Evolutionary conservation across 441 rosid species (phyloP), one percentile per base, ranked within the genome.

Genomic region (Macaranga tanarius): DNA sequence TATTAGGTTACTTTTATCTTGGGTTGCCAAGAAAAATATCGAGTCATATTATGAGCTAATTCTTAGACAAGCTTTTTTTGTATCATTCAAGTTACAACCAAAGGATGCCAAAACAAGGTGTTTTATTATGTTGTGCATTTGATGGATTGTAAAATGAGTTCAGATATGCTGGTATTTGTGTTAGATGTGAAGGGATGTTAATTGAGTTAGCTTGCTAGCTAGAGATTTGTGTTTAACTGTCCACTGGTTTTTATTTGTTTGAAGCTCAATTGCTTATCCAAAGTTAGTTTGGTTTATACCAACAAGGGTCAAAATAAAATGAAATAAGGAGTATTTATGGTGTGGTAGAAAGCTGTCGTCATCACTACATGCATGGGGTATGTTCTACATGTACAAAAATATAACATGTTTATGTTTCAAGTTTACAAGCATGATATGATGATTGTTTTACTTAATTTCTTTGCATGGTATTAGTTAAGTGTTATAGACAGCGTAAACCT

Each of bases 401-500:
- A 40, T 10, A 42, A 63, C 0, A 19, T 19, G 28, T 16, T 34
- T 40, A 22, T n/a, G 5, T 31, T 42, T 62, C 26, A 28, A 60
- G n/a, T 28, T 34, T 25, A 60, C 64, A 6, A 44, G 10, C 20
- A 9, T 8, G 65, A 19, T 34, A 12, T 1, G 16, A 20, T 56
- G 28, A 56, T 56, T 56, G 28, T 56, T 23, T 62, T 62, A 62
- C 65, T 62, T 28, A 34, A 38, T n/a, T 34, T 15, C 22, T 62
- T 17, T 62, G 65, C 4, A 2, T 17, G 0, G 47, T 42, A 34
- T 34, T 38, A 38, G 1, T 31, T 31, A 2, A 31, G 4, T 2
- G 47, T 7, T 8, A 40, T 47, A 62, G 17, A 10, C 47, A 55
- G 3, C 11, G 2, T 20, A 56, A 20, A 56, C 26, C 25, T 45